Conservation (phyloP, 2,329 filamentous ascomycete genomes). For the Paraphoma sp. region DNA sequence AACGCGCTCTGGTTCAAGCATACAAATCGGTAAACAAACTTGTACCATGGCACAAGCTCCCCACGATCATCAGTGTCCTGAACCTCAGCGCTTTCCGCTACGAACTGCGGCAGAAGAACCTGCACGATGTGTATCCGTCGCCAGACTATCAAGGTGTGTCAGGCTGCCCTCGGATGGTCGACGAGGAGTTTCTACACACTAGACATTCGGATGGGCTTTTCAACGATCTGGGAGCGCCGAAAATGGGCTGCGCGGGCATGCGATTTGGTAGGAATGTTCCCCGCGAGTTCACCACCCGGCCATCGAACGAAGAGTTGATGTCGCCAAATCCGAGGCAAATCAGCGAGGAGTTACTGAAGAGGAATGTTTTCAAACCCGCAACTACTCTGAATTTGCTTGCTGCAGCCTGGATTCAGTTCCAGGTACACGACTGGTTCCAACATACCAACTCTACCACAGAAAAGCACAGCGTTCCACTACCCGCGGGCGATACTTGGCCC, state of each 20-base stretch:
- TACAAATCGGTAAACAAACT: constrained; percentile 50
- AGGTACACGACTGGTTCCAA: constrained; percentile 20
- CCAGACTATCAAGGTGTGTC: constrained; percentile 46
- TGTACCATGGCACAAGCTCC: constrained; percentile 54
- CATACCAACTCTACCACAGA: constrained; percentile 34
- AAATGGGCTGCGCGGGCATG: constrained; percentile 56
- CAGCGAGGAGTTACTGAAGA: constrained; percentile 51
- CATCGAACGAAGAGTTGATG: constrained; percentile 51
- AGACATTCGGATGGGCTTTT: constrained; percentile 55
- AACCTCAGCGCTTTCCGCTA: constrained; percentile 52
- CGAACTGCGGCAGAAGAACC: constrained; percentile 54
- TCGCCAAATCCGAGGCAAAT: constrained; percentile 54
- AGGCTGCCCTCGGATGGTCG: constrained; percentile 32
- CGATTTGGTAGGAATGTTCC: constrained; percentile 56
- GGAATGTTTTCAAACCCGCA: constrained; percentile 54
- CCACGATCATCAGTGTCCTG: constrained; percentile 49
- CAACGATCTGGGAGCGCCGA: constrained; percentile 51
- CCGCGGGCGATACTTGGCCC: constrained; percentile 45
- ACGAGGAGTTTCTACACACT: constrained; percentile 42
- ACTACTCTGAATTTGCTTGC: constrained; percentile 56
- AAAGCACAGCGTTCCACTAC: constrained; percentile 44
- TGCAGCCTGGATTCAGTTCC: constrained; percentile 59
- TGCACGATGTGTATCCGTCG: constrained; percentile 53
- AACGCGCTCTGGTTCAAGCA: constrained; percentile 31
- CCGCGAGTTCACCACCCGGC: constrained; percentile 45